A percentile compares a stretch with the other conserved stretches of the same genome.
Conservation (phyloP, 2,329 filamentous ascomycete species). For the Myriosclerotinia curreyana region DNA sequence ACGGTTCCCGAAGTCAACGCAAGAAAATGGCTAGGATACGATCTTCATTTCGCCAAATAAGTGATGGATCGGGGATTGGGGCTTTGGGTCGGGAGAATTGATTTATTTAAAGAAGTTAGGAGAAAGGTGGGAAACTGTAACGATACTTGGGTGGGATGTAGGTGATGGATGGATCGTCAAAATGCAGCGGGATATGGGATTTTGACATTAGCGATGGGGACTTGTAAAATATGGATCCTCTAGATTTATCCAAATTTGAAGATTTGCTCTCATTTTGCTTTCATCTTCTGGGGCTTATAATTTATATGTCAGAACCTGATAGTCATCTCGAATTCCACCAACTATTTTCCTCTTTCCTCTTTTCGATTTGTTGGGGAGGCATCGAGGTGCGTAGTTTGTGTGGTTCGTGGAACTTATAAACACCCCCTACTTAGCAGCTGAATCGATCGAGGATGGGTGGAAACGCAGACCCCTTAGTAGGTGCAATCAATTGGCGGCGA, state of each 20-base stretch:
- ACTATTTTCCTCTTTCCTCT: no score
- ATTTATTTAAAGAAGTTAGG: background rate
- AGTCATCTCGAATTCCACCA: no score
- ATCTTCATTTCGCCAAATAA: conserved; percentile 96
- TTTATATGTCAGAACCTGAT: no score
- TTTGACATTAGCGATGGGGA: conserved; percentile 7
- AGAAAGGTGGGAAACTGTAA: background rate
- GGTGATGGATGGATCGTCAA: conserved; percentile 1
- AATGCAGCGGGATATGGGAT: background rate
- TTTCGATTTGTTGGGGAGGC: no score
- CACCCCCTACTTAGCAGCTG: no score
- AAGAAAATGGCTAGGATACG: conserved; percentile 95
- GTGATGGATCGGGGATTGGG: background rate
- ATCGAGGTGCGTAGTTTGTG: no score
- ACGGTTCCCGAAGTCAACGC: conserved; percentile 72
- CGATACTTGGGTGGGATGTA: conserved; percentile 1
- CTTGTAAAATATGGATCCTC: conserved; percentile 4
- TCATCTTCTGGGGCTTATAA: background rate
- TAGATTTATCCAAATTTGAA: conserved; percentile 1
- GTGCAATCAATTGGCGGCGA: no score
- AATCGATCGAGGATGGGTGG: no score
- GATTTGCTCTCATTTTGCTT: background rate
- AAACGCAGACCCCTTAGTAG: no score
- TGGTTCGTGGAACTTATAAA: no score
- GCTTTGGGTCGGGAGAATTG: no score